Evolutionary conservation across 306 rosid species (phyloP), one percentile per base, ranked within the genome.

Genomic region (Vigna angularis): DNA sequence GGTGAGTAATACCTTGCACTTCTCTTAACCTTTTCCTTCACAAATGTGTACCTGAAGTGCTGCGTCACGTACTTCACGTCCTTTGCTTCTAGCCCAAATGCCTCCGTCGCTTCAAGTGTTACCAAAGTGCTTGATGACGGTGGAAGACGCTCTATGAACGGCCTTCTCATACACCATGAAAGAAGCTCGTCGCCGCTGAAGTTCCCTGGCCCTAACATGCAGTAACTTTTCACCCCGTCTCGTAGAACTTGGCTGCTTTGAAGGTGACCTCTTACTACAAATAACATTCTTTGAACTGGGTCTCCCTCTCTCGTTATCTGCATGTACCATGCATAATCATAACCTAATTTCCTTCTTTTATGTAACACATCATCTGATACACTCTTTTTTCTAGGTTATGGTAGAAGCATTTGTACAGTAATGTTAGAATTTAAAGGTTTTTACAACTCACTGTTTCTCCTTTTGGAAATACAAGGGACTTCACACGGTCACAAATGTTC

Each of bases 131-230:
- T 86, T 7, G 98, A 89, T 6, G 98, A 95, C 0, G 93, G 91
- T 1, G 98, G 98, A 1, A 95, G 87, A 0, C 96, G 81, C 72
- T 91, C 96, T 16, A 91, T 83, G 58, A 95, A 92, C 1, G 98
- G 98, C 14, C 91, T 81, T 34, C 97, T 77, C 9, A 95, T 79
- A 44, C 98, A 93, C 98, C 98, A 95, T 1, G 98, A 95, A 1
- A 95, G 94, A 0, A 95, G 91, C 83, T 93, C 98, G 30, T 95
- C 98, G 0, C 98, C 98, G 3, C 95, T 92, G 88, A 95, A 95
- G 83, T 92, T 92, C 34, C 98, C 98, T 0, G 98, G 98, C 2
- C 98, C 98, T 66, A 95, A 81, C 98, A 91, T 95, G 85, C 98
- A 92, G 63, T 85, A 95, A 77, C 98, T 95, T 66, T 92, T 87